Base-by-base conservation (phyloP, 306 rosid species). In the Dalbergia cultrata region DNA sequence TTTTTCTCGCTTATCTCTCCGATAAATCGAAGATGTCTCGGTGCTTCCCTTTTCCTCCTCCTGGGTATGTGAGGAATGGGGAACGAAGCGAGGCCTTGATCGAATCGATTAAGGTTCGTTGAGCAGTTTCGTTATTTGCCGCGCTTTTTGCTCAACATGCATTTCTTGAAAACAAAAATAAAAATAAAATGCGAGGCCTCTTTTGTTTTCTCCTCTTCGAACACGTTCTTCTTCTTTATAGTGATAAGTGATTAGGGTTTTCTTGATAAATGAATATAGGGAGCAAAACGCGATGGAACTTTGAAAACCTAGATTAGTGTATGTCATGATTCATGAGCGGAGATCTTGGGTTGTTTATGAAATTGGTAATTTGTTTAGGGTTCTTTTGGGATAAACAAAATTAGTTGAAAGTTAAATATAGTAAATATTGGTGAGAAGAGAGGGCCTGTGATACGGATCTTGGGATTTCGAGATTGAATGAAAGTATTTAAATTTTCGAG, bases 81-180 rank as follows among this genome's bases (percentile, higher is more conserved):
- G 71, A 74, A 74, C 17, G 67, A 70, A 62, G 82, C 81, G 90
- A 84, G 82, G 86, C 91, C 89, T 90, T 90, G 93, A 83, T 87
- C 94, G 90, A 94, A 76, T 86, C 92, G 93, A 89, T 90, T 91
- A 92, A 95, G 98, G 97, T 94, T 90, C 60, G 98, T 92, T 88
- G 95, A 87, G 97, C 97, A 61, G 85, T 86, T 85, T 89, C 86
- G 86, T 26, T 89, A 82, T 58, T 77, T 71, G 47, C 76, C 76
- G 92, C 53, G 16, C 14, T 84, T 89, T 82, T 58, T 86, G 93
- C 93, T 90, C 90, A 85, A 92, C 94, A 22, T 76, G 3, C 72
- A 52, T 65, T 8, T 47, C 1, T 47, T 47, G 53, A 10, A 47
- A 47, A 47, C 2, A 43, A 43, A 43, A 43, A 10, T 2, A 47